phyloP scores from a whole-genome alignment of 257 asterid species.

The Capsicum pubescens region DNA sequence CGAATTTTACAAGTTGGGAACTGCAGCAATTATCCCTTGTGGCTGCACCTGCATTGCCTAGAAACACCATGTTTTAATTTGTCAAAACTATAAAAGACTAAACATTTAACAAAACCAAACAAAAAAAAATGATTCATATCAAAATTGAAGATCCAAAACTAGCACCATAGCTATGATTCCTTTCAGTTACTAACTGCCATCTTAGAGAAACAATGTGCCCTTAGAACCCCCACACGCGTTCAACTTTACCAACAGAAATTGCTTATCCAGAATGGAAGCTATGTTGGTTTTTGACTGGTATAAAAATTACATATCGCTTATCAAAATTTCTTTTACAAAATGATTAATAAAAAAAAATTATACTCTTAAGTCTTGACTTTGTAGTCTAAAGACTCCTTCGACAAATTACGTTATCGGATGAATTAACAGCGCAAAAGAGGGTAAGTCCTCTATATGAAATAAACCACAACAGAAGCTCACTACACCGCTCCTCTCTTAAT shows the following conservation, averaged over 20 bases:
- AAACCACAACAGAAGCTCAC: slow-evolving; percentile 7
- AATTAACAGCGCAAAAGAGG: not conserved
- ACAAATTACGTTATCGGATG: not conserved
- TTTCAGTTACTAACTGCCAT: not conserved
- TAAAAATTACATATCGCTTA: not conserved
- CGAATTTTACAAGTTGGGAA: not conserved
- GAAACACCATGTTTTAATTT: not conserved
- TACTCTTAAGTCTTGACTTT: not conserved
- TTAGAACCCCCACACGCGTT: not conserved
- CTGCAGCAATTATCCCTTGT: not conserved
- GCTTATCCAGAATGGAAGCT: not conserved
- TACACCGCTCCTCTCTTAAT: not conserved
- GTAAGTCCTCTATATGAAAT: slow-evolving; percentile 6
- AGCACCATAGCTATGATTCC: not conserved
- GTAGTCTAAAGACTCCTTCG: not conserved
- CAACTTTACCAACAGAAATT: slow-evolving; percentile 11
- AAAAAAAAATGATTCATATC: not conserved
- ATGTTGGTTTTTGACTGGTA: not conserved
- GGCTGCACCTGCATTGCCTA: slow-evolving; percentile 8
- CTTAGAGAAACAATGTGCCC: not conserved
- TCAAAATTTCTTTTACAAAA: not conserved
- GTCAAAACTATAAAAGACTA: not conserved
- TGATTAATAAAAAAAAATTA: not conserved
- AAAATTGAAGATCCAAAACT: not conserved
- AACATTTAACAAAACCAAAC: not conserved